A percentile compares a stretch with the other conserved stretches of the same genome.
Conservation (phyloP, 805 yeast genomes). For the Cyberlindnera nakhonratchasimensis region DNA sequence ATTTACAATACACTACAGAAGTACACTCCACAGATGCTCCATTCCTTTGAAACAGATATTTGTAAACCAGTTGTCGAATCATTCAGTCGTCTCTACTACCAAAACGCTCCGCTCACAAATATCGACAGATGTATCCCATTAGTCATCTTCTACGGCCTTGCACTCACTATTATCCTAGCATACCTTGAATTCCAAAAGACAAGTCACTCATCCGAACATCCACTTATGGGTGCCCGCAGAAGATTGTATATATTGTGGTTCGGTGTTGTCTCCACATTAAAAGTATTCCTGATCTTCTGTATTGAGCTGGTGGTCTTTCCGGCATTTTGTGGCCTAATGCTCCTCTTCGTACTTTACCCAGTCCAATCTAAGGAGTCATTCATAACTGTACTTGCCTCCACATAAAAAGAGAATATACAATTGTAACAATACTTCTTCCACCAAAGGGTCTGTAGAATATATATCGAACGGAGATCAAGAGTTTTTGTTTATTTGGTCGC, state of each 20-base stretch:
- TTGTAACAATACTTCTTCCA: no score
- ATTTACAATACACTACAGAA: not conserved
- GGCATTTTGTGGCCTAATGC: conserved; percentile 72
- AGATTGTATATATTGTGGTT: conserved; percentile 48
- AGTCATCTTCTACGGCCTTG: conserved; percentile 33
- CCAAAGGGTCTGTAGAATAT: no score
- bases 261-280: conserved; percentile 58
- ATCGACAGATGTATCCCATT: conserved; percentile 27
- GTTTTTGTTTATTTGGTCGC: no score
- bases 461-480: no score
- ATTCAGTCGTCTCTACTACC: conserved; percentile 18
- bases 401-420: no score
- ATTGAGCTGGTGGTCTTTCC: conserved; percentile 87
- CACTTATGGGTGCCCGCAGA: conserved; percentile 50
- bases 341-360: conserved; percentile 69
- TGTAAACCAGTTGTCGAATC: not conserved
- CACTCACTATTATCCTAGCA: conserved; percentile 27
- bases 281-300: conserved; percentile 70
- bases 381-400: no score
- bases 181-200: conserved; percentile 31
- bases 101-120: conserved; percentile 30
- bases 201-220: conserved; percentile 33
- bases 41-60: not conserved
- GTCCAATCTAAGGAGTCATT: conserved; percentile 31
- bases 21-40: not conserved